phyloP scores from a whole-genome alignment of 2,329 filamentous ascomycete species.

The Claviceps citrina region DNA sequence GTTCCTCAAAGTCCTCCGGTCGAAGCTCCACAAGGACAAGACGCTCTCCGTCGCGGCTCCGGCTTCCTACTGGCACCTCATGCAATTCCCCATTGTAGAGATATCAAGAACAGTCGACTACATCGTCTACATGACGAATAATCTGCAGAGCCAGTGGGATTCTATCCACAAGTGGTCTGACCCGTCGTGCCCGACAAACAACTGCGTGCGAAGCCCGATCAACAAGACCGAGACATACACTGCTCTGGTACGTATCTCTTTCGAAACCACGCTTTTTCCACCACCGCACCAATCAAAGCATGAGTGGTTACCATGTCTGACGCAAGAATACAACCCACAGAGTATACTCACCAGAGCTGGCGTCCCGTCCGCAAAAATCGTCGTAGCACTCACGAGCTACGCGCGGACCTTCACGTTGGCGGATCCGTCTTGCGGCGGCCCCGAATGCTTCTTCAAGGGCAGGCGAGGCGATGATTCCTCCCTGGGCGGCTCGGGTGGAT shows the following conservation, averaged over 20 bases:
- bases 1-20: neutral
- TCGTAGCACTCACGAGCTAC: constrained; percentile 15
- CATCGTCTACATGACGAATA: constrained; percentile 20
- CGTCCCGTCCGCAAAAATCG: constrained; percentile 12
- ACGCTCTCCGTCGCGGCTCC: constrained; percentile 17
- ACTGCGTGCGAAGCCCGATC: constrained; percentile 5
- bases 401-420: constrained; percentile 17
- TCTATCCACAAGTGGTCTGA: constrained; percentile 1
- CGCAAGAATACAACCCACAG: too few species aligned
- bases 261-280: too few species aligned
- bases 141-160: constrained; percentile 19
- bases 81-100: constrained; percentile 14
- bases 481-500: too few species aligned
- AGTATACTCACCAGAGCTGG: constrained; percentile 17
- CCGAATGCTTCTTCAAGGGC: constrained; percentile 11
- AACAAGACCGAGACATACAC: constrained; percentile 14
- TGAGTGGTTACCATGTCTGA: too few species aligned
- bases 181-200: neutral
- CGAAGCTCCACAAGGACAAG: constrained; percentile 8
- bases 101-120: constrained; percentile 17
- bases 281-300: too few species aligned
- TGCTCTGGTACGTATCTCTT: neutral
- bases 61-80: constrained; percentile 21
- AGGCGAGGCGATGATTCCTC: neutral
- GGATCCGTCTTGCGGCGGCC: constrained; percentile 9